A percentile compares a stretch with the other conserved stretches of the same genome.
Conservation (phyloP, 805 yeast species). For the Yamadazyma paraphyllophila region DNA sequence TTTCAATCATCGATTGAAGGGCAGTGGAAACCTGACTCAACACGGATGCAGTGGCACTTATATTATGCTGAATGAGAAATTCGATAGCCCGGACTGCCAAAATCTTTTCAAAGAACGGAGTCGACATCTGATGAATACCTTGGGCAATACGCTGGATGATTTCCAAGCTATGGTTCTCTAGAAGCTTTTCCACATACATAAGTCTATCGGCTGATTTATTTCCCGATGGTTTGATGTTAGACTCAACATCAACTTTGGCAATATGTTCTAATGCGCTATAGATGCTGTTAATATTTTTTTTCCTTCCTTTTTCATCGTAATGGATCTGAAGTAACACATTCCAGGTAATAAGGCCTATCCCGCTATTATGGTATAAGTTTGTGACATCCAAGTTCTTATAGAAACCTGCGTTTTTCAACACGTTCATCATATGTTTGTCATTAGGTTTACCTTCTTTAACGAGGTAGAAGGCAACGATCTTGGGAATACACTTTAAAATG, state of each 20-base stretch:
- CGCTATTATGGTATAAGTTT: constrained; percentile 32
- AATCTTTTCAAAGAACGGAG: constrained; percentile 69
- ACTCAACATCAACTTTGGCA: constrained; percentile 22
- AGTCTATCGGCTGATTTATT: constrained; percentile 10
- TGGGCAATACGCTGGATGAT: constrained; percentile 78
- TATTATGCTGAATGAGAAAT: constrained; percentile 55
- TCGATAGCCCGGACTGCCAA: constrained; percentile 73
- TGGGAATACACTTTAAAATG: constrained; percentile 46
- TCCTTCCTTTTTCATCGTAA: constrained; percentile 26
- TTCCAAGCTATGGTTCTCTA: constrained; percentile 65
- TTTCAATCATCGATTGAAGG: constrained; percentile 73
- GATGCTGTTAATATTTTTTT: constrained; percentile 34
- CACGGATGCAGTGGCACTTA: constrained; percentile 53
- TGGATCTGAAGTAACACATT: constrained; percentile 31
- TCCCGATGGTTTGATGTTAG: not conserved
- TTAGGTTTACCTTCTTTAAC: constrained; percentile 50
- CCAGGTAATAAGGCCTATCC: constrained; percentile 42
- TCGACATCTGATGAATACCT: constrained; percentile 69
- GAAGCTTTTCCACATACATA: constrained; percentile 24
- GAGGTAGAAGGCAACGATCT: constrained; percentile 58
- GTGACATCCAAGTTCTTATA: constrained; percentile 28
- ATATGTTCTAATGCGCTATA: constrained; percentile 43
- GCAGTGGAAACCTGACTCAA: constrained; percentile 86
- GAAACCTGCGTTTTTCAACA: constrained; percentile 53
- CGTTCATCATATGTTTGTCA: constrained; percentile 48